phyloP scores from a whole-genome alignment of 768 basidiomycete species.

The Boletus vermiculosoides region DNA sequence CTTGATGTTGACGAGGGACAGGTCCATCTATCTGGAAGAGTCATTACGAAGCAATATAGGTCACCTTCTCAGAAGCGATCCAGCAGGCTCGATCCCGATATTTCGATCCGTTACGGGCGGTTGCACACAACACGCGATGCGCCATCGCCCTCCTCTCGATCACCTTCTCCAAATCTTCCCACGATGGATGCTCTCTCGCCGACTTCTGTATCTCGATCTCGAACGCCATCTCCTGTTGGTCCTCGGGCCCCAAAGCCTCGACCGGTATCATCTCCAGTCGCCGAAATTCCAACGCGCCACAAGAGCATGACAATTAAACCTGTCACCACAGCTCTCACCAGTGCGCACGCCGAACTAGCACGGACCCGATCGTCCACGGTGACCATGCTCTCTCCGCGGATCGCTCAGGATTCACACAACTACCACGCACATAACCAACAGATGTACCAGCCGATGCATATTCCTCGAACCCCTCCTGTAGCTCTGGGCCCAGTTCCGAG shows the following conservation, averaged over 20 bases:
- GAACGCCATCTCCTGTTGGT: slow-evolving; percentile 50
- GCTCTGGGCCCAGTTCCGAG: slow-evolving; percentile 1
- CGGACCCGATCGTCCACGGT: slow-evolving; percentile 32
- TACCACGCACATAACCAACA: slow-evolving; percentile 34
- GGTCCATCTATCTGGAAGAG: slow-evolving; percentile 22
- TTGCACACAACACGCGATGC: slow-evolving; percentile 28
- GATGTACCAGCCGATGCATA: slow-evolving; percentile 32
- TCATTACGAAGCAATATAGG: slow-evolving; percentile 42
- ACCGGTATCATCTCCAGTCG: slow-evolving; percentile 30
- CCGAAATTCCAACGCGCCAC: slow-evolving; percentile 29
- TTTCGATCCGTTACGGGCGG: slow-evolving; percentile 9
- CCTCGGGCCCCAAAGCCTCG: slow-evolving; percentile 41
- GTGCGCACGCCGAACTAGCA: slow-evolving; percentile 22
- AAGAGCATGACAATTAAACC: slow-evolving; percentile 33
- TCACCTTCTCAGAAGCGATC: slow-evolving; percentile 38
- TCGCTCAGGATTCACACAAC: slow-evolving; percentile 30
- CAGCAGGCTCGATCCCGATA: slow-evolving; percentile 14
- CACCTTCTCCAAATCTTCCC: slow-evolving; percentile 27
- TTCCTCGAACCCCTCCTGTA: slow-evolving; percentile 21
- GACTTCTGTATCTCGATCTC: slow-evolving; percentile 35
- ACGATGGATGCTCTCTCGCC: slow-evolving; percentile 14
- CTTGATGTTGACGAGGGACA: slow-evolving; percentile 32
- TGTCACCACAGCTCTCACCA: slow-evolving; percentile 14
- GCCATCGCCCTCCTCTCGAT: slow-evolving; percentile 30
- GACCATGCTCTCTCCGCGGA: slow-evolving; percentile 24